Base-by-base conservation (phyloP, 202 grass and related monocot genomes). In the Zizania palustris region DNA sequence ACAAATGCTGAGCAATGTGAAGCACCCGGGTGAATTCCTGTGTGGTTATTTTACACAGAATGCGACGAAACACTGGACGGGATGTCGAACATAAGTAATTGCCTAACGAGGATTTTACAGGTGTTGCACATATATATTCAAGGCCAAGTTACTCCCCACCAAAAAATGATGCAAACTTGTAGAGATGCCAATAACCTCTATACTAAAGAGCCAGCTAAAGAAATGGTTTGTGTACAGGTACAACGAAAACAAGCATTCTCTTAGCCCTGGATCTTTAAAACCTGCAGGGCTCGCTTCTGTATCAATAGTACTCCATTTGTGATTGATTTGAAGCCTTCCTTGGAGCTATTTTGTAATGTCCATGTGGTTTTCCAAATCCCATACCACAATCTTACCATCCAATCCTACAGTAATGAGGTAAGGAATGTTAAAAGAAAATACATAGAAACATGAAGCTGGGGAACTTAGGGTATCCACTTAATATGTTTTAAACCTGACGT, bases 361-460 rank as follows among this genome's bases (percentile, higher is more conserved):
- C 51, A 88, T 19, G 28, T 85, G 72, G 67, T 89, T 87, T 67
- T 91, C 92, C 37, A 92, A 67, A 71, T 99, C 92, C 96, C 96
- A 99, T 44, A 96, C 73, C 71, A 96, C 96, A 37, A 99, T 80
- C 74, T 99, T 99, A 85, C 96, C 96, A 55, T 99, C 96, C 77
- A 99, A 49, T 41, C 96, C 96, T 99, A 28, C 69, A 82, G 14
- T 1, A 37, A 34, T 11, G 37, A 22, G 60, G 7, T 4, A 28
- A 67, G 37, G 20, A 41, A 45, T 60, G 62, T 77, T 60, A 89
- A 44, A 20, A 65, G 63, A 81, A 42, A 78, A 38, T 50, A 3
- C 38, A 67, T 3, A 28, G 28, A 1, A 54, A 60, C 22, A 66
- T 11, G 73, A 28, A 57, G 60, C 9, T 55, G 42, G 20, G 55